Evolutionary conservation across 2,329 filamentous ascomycete genomes (phyloP), one percentile per base, ranked within the genome.

Genomic region (Claviceps sp.): DNA sequence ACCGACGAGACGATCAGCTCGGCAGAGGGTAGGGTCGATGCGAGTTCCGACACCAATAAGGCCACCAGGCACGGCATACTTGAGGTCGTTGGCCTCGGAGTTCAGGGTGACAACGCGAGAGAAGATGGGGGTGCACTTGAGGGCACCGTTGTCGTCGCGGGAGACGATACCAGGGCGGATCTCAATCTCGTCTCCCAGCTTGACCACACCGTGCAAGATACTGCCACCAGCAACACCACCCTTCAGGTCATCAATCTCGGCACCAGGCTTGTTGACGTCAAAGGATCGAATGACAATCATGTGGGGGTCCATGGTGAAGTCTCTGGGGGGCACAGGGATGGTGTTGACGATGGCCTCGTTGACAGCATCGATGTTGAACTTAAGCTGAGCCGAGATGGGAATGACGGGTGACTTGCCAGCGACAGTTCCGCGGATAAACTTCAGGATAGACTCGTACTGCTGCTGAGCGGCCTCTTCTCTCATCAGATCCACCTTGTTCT

Each of bases 211-310:
- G 66, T 91, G 95, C 60, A 98, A 75, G 66, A 98, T 97, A 71
- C 83, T 89, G 60, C 93, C 93, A 82, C 93, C 93, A 61, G 93
- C 93, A 68, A 98, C 93, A 81, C 93, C 93, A 66, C 93, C 93
- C 80, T 97, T 96, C 57, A 98, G 78, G 62, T 98, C 93, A 55
- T 97, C 91, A 59, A 98, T 97, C 72, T 96, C 93, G 43, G 93
- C 90, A 79, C 93, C 93, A 43, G 93, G 93, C 80, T 98, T 98
- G 82, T 98, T 98, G 65, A 98, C 94, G 66, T 98, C 93, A 70
- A 98, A 98, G 2, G 91, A 97, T 70, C 93, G 88, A 69, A 98
- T 98, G 66, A 98, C 85, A 64, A 98, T 98, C 88, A 98, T 96
- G 73, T 95, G 90, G 44, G 93, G 93, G 59, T 91, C 87, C 62